A percentile compares a stretch with the other conserved stretches of the same genome.
phyloP scores from a whole-genome alignment of 228 moss, liverwort and hornwort species.

The Sphagnum fallax region DNA sequence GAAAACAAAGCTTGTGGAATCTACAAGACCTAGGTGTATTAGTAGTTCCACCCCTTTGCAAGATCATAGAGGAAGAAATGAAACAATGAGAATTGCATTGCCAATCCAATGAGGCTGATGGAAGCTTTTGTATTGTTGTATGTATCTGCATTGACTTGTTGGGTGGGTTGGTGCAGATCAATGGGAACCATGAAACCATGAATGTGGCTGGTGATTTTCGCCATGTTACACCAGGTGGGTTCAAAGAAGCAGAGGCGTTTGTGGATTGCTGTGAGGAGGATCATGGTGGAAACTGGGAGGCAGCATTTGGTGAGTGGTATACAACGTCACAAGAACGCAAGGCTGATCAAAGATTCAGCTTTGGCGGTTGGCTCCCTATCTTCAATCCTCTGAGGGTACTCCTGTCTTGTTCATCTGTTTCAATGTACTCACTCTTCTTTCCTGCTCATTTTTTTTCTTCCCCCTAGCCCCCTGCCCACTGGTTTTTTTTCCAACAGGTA shows the following conservation, averaged over 20 bases:
- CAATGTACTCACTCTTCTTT: neutral
- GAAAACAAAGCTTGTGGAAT: no score
- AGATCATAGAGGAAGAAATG: no score
- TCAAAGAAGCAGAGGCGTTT: constrained; percentile 71
- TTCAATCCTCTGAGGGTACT: constrained; percentile 72
- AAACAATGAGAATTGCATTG: no score
- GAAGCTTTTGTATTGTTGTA: no score
- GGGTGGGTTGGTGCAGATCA: constrained; percentile 29
- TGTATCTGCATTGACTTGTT: no score
- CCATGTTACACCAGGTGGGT: constrained; percentile 77
- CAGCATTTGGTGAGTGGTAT: constrained; percentile 74
- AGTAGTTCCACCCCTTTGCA: no score
- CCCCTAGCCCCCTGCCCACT: no score
- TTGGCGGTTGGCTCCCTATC: constrained; percentile 55
- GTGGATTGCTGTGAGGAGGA: constrained; percentile 69
- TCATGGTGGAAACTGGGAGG: constrained; percentile 73
- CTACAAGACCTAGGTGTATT: no score
- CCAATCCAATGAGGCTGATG: no score
- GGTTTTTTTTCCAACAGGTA: no score
- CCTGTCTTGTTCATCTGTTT: constrained; percentile 2
- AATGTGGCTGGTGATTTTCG: constrained; percentile 89
- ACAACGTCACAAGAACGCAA: constrained; percentile 51
- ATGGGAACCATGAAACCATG: constrained; percentile 99
- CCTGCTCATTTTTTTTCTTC: no score
- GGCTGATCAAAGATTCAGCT: constrained; percentile 20